Evolutionary conservation across 1,284 basidiomycete species (phyloP).

Genomic region (Ganoderma leucocontextum): DNA sequence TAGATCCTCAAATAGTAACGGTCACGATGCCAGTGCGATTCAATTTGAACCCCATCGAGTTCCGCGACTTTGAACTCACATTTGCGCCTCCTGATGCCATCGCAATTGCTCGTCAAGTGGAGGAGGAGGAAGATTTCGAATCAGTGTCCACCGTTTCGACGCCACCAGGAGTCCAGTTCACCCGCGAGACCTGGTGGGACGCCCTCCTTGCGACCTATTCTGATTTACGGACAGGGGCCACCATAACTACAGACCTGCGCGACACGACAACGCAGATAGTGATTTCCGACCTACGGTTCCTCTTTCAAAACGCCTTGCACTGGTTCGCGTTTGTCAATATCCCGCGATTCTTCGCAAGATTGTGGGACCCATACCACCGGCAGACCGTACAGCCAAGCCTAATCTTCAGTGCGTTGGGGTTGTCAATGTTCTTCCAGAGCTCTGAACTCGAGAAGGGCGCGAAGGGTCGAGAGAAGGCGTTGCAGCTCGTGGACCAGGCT

Average conservation of each 20-base stretch:
- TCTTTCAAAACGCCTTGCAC: conserved; percentile 67
- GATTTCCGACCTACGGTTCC: conserved; percentile 63
- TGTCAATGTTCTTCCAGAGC: conserved; percentile 74
- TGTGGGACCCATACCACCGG: conserved; percentile 59
- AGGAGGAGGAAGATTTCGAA: conserved; percentile 8
- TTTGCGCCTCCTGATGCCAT: conserved; percentile 14
- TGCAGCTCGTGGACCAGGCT: conserved; percentile 68
- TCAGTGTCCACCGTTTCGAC: background rate
- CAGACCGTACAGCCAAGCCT: conserved; percentile 71
- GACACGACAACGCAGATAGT: conserved; percentile 53
- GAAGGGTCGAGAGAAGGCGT: conserved; percentile 58
- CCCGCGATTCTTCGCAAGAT: conserved; percentile 68
- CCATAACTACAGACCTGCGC: conserved; percentile 52
- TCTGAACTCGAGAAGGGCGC: conserved; percentile 57
- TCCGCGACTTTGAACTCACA: conserved; percentile 38
- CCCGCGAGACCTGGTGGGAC: conserved; percentile 82
- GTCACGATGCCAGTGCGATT: background rate
- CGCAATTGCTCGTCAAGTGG: conserved; percentile 11
- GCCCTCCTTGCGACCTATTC: conserved; percentile 66
- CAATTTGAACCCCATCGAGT: background rate
- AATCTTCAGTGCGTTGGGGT: conserved; percentile 65
- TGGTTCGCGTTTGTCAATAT: conserved; percentile 79
- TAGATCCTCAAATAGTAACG: background rate
- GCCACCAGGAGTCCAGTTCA: conserved; percentile 67
- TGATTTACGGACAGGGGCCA: conserved; percentile 38